Evolutionary conservation across 2,329 filamentous ascomycete species (phyloP), one percentile per base, ranked within the genome.

Genomic region (Rutstroemia sp.): DNA sequence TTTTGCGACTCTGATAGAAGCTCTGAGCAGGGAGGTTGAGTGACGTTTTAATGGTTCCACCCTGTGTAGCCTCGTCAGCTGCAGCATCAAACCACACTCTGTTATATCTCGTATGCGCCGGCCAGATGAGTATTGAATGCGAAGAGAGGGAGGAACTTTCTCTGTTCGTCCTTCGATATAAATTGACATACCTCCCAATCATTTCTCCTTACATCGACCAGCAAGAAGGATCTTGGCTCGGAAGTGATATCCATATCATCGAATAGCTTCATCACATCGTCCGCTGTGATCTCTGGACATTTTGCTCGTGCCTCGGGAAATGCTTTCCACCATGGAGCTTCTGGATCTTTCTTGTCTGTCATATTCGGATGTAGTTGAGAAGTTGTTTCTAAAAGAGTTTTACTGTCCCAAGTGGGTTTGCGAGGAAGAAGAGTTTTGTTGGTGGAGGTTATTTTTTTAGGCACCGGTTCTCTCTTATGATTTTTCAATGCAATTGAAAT

Each of bases 21-120:
- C 73, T 76, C 54, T 82, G 78, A 8, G 79, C 79, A 0, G 79
- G 79, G 14, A 82, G 69, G 60, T 83, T 82, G 60, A 86, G 72
- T 1, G 82, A 83, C 2, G 75, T 76, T 8, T 71, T 70, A 54
- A 87, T 78, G 0, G 81, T 84, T 42, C 82, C 83, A 25, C 84
- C 83, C 77, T 77, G 54, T 47, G 17, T 23, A 45, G 30, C 30
- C 30, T 34, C 12, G 30, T 34, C 30, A 34, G 30, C 30, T 34
- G 30, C 30, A 34, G 30, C 4, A 34, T 34, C 30, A 12, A 34
- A 34, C 30, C 9, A 10, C 30, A 10, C 30, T 27, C 10, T 34
- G 12, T 34, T 34, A 34, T 14, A 34, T 10, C 30, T 12, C 30
- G 30, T 34, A 34, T 12, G 30, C 30, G 30, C 30, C 30, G 10